Conservation (phyloP, 2,329 filamentous ascomycete genomes). For the Arthrobotrys musiformis region DNA sequence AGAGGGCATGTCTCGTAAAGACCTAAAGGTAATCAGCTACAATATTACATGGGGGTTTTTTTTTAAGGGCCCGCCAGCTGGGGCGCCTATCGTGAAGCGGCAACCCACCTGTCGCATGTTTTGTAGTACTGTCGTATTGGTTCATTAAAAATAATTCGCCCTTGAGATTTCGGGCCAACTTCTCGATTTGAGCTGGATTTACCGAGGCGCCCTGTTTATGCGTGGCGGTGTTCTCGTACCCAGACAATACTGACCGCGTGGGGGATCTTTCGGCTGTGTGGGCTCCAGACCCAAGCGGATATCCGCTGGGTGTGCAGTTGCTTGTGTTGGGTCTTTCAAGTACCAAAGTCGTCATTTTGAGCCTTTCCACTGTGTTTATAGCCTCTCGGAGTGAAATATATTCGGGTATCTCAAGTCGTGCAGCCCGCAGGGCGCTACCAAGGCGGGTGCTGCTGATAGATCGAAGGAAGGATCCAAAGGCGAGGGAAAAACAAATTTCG, state of each 20-base stretch:
- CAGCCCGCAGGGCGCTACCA: neutral
- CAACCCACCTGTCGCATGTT: neutral
- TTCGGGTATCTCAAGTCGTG: neutral
- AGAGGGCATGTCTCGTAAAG: neutral
- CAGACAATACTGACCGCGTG: too few species aligned
- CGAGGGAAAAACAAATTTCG: neutral
- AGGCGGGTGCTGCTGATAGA: neutral
- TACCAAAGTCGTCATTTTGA: conserved; percentile 19
- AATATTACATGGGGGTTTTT: neutral
- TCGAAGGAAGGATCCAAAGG: conserved; percentile 12
- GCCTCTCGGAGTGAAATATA: neutral
- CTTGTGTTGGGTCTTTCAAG: too few species aligned
- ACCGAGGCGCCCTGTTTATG: neutral
- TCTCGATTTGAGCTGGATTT: neutral
- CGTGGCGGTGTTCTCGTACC: neutral
- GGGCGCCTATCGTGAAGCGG: neutral
- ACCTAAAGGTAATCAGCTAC: neutral
- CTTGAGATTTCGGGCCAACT: neutral
- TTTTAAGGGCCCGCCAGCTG: too few species aligned
- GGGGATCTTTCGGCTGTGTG: too few species aligned
- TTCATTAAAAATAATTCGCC: neutral
- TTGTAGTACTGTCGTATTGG: neutral
- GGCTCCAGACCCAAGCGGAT: too few species aligned
- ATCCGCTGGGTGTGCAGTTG: too few species aligned
- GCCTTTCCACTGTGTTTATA: neutral